Conservation (phyloP, 352 stramenopile species). For the Pythium coloratum region DNA sequence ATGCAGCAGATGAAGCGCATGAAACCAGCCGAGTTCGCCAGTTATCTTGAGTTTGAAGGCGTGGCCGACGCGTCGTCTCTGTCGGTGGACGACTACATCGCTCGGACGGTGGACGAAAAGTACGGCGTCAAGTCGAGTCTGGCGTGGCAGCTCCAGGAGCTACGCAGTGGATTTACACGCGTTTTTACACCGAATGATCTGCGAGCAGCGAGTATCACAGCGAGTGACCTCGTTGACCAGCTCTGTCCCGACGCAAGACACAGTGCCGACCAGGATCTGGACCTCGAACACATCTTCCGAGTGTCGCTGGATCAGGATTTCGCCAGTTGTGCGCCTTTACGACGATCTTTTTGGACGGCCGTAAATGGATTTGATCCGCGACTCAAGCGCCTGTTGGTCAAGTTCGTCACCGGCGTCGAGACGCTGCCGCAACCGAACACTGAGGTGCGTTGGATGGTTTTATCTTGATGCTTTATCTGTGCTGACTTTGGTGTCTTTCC, state of each 20-base stretch:
- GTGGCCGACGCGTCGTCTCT: constrained; percentile 24
- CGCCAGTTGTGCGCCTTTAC: constrained; percentile 38
- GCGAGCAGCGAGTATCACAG: constrained; percentile 5
- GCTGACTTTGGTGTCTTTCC: constrained; percentile 3
- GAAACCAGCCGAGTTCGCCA: constrained; percentile 46
- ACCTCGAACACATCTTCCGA: constrained; percentile 49
- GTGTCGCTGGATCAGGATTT: constrained; percentile 64
- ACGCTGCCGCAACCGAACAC: constrained; percentile 59
- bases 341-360: constrained; percentile 46
- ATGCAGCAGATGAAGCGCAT: constrained; percentile 52
- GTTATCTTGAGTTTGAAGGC: constrained; percentile 60
- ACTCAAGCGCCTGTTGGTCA: constrained; percentile 65
- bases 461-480: neutral
- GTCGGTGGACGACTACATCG: constrained; percentile 51
- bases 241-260: constrained; percentile 27
- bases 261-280: constrained; percentile 35
- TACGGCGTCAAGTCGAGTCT: constrained; percentile 46
- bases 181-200: constrained; percentile 36
- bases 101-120: constrained; percentile 43
- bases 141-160: constrained; percentile 46
- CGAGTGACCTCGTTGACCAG: constrained; percentile 37
- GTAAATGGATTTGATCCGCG: constrained; percentile 52
- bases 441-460: constrained; percentile 36
- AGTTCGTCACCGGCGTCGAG: constrained; percentile 76
- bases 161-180: constrained; percentile 46